Base-by-base conservation (phyloP, 2,329 filamentous ascomycete genomes). In the Anthostomella pinea region DNA sequence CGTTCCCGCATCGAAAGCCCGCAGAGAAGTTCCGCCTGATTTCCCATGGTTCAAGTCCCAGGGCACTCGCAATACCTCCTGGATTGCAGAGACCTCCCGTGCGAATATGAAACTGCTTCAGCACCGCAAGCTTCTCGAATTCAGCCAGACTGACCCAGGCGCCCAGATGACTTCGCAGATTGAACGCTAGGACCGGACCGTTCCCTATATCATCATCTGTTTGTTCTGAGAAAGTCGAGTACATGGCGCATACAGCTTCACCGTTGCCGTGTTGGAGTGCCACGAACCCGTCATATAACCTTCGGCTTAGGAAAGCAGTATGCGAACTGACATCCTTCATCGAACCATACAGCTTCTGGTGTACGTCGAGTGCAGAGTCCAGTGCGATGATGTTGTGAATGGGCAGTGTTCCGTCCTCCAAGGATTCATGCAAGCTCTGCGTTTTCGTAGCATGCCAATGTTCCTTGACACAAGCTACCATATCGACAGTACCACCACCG, bases 41-140 rank as follows among this genome's bases (percentile, higher is more conserved):
- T 56, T 97, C 89, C 77, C 83, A 85, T 0, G 87, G 80, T 30
- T 82, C 75, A 34, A 96, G 71, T 2, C 70, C 69, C n/a, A 97
- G 72, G 14, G 81, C 78, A 2, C 73, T 71, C 10, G 89, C 84
- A 39, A 95, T 77, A 2, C 89, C 89, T 8, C 90, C 93, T 1
- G 93, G 91, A 52, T 95, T 96, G 64, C 93, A 98, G 1, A 96
- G 70, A 0, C 88, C 85, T 5, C 93, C 93, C 1, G 88, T 95
- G 23, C 93, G 79, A 13, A 97, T 67, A 53, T 96, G 87, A 26
- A 97, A 85, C 31, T 79, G 77, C 47, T 84, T 87, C 14, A 95
- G 69, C 3, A 77, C 73, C 6, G 89, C 85, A 15, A 96, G 69
- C 59, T 91, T 95, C 58, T 97, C 90, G 13, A 97, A 81, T 56